Evolutionary conservation across 148 eudicot species (phyloP).

Genomic region (Rhododendron kiyosumense): DNA sequence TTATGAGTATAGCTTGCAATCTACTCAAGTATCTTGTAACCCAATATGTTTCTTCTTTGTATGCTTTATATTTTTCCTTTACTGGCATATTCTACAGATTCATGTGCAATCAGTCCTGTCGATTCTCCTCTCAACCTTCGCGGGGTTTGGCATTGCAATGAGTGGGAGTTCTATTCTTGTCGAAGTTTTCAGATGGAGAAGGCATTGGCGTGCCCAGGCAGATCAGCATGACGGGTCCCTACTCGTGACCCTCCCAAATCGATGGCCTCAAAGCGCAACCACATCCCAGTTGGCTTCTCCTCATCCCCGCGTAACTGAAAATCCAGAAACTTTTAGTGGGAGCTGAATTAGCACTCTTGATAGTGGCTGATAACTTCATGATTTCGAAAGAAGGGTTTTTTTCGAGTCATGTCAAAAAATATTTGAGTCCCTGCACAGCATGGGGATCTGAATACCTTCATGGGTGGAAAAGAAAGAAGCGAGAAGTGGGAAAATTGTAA

Average conservation of each 20-base stretch:
- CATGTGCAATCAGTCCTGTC: slow-evolving; percentile 70
- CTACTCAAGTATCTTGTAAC: background rate
- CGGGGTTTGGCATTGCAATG: slow-evolving; percentile 82
- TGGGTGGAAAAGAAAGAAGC: background rate
- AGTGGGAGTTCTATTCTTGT: slow-evolving; percentile 59
- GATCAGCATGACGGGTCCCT: slow-evolving; percentile 18
- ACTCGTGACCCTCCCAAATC: slow-evolving; percentile 8
- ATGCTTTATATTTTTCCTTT: background rate
- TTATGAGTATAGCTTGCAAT: background rate
- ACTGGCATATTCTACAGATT: slow-evolving; percentile 33
- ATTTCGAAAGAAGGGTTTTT: background rate
- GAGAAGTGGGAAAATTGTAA: background rate
- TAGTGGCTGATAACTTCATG: background rate
- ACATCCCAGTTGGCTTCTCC: slow-evolving; percentile 21
- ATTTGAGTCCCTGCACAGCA: background rate
- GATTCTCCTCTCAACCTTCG: slow-evolving; percentile 72
- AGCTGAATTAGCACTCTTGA: slow-evolving; percentile 19
- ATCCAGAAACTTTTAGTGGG: slow-evolving; percentile 40
- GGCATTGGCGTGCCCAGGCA: slow-evolving; percentile 16
- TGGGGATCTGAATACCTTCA: background rate
- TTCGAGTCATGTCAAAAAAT: background rate
- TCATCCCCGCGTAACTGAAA: slow-evolving; percentile 20
- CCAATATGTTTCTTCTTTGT: background rate
- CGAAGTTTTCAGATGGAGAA: slow-evolving; percentile 53
- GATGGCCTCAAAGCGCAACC: slow-evolving; percentile 10